Evolutionary conservation across 1,139 yeast genomes (phyloP).

Genomic region (Diutina mesorugosa): DNA sequence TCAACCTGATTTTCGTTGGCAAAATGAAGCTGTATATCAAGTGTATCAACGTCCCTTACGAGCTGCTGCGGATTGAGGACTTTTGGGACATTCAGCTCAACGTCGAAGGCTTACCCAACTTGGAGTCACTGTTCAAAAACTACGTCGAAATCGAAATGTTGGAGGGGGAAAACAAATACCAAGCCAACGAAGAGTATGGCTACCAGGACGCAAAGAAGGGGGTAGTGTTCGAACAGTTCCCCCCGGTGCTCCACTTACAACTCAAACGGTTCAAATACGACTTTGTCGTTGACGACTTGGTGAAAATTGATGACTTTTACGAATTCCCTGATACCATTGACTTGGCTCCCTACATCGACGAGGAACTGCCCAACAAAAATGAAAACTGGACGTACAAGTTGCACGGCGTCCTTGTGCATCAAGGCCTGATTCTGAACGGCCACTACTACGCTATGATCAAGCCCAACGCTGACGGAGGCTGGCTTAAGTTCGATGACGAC

Average conservation of each 20-base stretch:
- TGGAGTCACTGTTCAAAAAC: slow-evolving; percentile 68
- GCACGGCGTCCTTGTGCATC: slow-evolving; percentile 91
- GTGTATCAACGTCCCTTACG: slow-evolving; percentile 91
- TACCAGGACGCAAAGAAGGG: slow-evolving; percentile 96
- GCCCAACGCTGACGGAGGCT: slow-evolving; percentile 51
- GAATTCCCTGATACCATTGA: slow-evolving; percentile 84
- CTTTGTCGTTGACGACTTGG: slow-evolving; percentile 77
- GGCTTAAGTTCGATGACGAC: slow-evolving; percentile 95
- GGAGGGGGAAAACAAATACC: slow-evolving; percentile 92
- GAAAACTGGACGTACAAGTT: slow-evolving; percentile 69
- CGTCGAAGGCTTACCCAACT: slow-evolving; percentile 68
- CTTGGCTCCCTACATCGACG: slow-evolving; percentile 65
- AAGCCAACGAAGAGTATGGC: slow-evolving; percentile 76
- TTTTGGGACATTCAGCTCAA: slow-evolving; percentile 97
- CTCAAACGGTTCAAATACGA: slow-evolving; percentile 91
- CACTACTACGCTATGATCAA: slow-evolving; percentile 92
- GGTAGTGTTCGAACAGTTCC: slow-evolving; percentile 81
- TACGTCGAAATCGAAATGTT: slow-evolving; percentile 82
- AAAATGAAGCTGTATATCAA: slow-evolving; percentile 92
- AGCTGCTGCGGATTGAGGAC: slow-evolving; percentile 84
- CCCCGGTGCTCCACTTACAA: slow-evolving; percentile 87
- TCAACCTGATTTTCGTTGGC: slow-evolving; percentile 84
- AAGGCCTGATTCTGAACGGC: slow-evolving; percentile 92
- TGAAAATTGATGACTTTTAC: slow-evolving; percentile 83
- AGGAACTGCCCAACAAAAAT: slow-evolving; percentile 28